Evolutionary conservation across 495 filamentous ascomycete genomes (phyloP).

Genomic region (Penicillium diatomitis): DNA sequence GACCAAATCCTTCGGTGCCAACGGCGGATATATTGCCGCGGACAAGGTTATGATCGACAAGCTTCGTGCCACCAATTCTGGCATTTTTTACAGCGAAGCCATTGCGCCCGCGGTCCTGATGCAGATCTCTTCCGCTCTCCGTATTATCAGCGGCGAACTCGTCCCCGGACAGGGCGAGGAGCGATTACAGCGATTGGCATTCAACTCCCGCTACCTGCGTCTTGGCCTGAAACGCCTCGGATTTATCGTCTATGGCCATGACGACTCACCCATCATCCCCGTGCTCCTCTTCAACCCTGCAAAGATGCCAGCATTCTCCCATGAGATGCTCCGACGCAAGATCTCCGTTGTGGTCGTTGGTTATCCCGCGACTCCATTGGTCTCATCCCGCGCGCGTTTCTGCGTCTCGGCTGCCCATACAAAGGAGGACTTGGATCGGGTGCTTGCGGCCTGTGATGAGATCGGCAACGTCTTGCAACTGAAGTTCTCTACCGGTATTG

Average conservation of each 20-base stretch:
- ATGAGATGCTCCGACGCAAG: conserved; percentile 94
- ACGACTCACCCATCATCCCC: conserved; percentile 96
- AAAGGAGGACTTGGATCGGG: conserved; percentile 91
- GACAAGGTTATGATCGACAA: conserved; percentile 89
- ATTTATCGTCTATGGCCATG: conserved; percentile 92
- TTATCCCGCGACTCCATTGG: conserved; percentile 94
- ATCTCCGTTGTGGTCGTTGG: conserved; percentile 98
- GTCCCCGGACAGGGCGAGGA: conserved; percentile 90
- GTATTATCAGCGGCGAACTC: conserved; percentile 81
- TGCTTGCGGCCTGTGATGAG: conserved; percentile 85
- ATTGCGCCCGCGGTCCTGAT: conserved; percentile 77
- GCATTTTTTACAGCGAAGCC: conserved; percentile 78
- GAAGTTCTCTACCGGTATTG: conserved; percentile 91
- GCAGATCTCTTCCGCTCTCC: conserved; percentile 77
- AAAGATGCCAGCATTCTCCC: conserved; percentile 96
- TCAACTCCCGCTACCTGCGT: conserved; percentile 96
- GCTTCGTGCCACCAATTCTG: conserved; percentile 76
- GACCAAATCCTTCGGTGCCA: conserved; percentile 97
- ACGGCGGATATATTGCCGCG: conserved; percentile 90
- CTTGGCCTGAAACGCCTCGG: conserved; percentile 94
- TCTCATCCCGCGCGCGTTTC: conserved; percentile 88
- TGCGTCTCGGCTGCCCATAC: conserved; percentile 94
- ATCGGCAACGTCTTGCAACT: conserved; percentile 86
- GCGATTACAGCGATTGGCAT: conserved; percentile 88
- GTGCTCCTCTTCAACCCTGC: conserved; percentile 90